Evolutionary conservation across 257 asterid species (phyloP).

Genomic region (Fraxinus cuspidata): DNA sequence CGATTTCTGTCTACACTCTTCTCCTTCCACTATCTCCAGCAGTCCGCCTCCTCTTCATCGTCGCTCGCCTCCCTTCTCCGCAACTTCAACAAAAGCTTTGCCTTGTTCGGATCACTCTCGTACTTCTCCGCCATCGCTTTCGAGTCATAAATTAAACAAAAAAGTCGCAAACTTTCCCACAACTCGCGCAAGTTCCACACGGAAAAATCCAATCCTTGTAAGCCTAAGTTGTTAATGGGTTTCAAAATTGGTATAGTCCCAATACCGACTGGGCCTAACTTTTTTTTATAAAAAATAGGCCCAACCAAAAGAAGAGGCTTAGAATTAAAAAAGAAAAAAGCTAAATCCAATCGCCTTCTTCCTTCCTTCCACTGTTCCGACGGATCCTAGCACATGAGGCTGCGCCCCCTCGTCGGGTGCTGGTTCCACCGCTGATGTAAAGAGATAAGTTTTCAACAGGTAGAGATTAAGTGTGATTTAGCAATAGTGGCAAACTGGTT

Average conservation of each 20-base stretch:
- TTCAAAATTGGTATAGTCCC: not conserved
- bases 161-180: constrained; percentile 18
- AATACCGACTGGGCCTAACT: too few species aligned
- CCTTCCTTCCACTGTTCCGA: too few species aligned
- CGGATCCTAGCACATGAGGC: too few species aligned
- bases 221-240: not conserved
- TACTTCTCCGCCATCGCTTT: constrained; percentile 66
- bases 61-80: constrained; percentile 94
- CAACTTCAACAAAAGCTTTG: constrained; percentile 79
- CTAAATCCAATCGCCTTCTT: too few species aligned
- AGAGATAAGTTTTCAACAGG: too few species aligned
- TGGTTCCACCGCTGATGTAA: too few species aligned
- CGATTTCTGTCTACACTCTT: constrained; percentile 35
- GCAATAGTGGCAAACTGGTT: too few species aligned
- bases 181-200: constrained; percentile 7
- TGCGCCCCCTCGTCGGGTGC: too few species aligned
- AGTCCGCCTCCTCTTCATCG: constrained; percentile 65
- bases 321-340: too few species aligned
- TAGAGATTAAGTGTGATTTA: too few species aligned
- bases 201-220: not conserved
- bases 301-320: too few species aligned
- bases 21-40: constrained; percentile 30
- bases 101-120: constrained; percentile 97
- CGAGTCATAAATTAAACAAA: constrained; percentile 16
- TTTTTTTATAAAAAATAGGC: too few species aligned